A percentile compares a stretch with the other conserved stretches of the same genome.
Conservation (phyloP, 1,284 basidiomycete genomes). For the Singerocomus rubriflavus region DNA sequence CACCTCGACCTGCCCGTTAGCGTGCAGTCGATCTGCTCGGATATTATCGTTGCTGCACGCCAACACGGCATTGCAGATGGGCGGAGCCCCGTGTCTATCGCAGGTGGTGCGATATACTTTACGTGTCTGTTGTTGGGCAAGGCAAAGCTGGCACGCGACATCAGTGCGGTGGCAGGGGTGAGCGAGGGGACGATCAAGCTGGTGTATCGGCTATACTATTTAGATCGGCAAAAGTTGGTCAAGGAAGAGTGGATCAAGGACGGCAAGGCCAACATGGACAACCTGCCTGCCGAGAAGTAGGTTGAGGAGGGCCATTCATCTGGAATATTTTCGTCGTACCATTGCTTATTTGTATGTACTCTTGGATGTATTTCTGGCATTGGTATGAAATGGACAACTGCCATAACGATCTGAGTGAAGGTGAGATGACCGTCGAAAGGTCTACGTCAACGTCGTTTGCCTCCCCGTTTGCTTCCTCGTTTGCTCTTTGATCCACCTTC, state of each 20-base stretch:
- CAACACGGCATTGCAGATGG: constrained; percentile 89
- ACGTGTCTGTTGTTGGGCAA: constrained; percentile 81
- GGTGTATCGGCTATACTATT: constrained; percentile 73
- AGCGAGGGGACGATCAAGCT: constrained; percentile 95
- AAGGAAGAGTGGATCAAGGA: constrained; percentile 81
- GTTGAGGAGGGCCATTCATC: neutral
- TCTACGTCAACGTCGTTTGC: too few relatives aligned
- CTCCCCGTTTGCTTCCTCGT: constrained; percentile 23
- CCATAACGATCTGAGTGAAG: neutral
- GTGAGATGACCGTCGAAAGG: neutral
- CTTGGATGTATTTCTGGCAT: constrained; percentile 13
- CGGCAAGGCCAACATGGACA: constrained; percentile 62
- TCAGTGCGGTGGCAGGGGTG: constrained; percentile 94
- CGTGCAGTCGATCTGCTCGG: constrained; percentile 79
- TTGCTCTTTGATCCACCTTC: constrained; percentile 22
- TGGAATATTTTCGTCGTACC: too few relatives aligned
- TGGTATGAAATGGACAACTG: constrained; percentile 7
- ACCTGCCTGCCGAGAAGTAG: constrained; percentile 29
- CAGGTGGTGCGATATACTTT: constrained; percentile 94
- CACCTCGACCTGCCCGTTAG: constrained; percentile 86
- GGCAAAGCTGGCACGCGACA: constrained; percentile 76
- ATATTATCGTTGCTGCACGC: constrained; percentile 81
- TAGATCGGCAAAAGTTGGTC: constrained; percentile 68
- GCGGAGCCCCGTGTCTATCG: constrained; percentile 92
- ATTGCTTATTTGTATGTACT: constrained; percentile 19